phyloP scores from a whole-genome alignment of 2,329 filamentous ascomycete species.

The Colletotrichum higginsianum region DNA sequence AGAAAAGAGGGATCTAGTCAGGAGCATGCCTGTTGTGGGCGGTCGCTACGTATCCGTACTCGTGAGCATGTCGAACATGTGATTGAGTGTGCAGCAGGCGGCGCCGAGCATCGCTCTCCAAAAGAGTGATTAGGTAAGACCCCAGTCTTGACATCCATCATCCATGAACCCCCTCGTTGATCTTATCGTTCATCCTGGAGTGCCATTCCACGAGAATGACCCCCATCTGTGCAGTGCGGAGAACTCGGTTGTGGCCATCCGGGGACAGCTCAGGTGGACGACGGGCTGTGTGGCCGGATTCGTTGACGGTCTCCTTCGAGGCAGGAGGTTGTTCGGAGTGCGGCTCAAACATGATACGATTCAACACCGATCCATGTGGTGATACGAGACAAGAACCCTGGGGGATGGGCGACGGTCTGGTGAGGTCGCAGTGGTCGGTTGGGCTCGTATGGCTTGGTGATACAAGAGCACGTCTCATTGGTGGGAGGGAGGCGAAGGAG shows the following conservation, averaged over 20 bases:
- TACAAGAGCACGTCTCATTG: conserved; percentile 4
- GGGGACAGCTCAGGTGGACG: neutral
- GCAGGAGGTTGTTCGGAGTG: neutral
- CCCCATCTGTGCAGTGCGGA: neutral
- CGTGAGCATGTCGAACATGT: conserved; percentile 20
- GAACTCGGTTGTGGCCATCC: neutral
- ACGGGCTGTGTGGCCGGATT: neutral
- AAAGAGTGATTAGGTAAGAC: neutral
- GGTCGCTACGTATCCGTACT: conserved; percentile 28
- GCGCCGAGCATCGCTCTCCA: neutral
- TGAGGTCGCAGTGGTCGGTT: neutral
- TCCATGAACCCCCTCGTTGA: neutral
- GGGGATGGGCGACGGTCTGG: neutral
- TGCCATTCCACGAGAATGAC: neutral
- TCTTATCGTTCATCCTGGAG: conserved; percentile 8
- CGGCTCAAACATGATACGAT: neutral
- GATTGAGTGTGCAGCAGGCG: neutral
- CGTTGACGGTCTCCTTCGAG: neutral
- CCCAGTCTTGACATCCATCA: neutral
- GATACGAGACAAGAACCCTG: neutral
- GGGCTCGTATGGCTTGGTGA: neutral
- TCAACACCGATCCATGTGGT: neutral
- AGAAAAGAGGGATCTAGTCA: neutral
- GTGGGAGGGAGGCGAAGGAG: conserved; percentile 27
- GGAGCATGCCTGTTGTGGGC: conserved; percentile 26